Conservation (phyloP, 2,329 filamentous ascomycete species). For the Setomelanomma holmii region DNA sequence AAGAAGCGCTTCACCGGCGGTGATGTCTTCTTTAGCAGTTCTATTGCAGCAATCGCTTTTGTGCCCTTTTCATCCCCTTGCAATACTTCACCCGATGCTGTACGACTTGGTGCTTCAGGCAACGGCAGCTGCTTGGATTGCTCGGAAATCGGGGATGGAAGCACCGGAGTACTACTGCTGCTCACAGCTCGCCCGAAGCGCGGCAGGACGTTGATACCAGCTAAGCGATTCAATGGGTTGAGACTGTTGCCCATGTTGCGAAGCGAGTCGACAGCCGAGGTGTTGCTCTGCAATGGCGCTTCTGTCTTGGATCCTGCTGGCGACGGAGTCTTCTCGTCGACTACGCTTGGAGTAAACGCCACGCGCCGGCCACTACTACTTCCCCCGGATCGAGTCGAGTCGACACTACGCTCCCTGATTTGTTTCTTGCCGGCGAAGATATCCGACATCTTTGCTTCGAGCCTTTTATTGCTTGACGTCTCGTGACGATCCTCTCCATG, state of each 20-base stretch:
- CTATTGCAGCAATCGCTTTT: constrained; percentile 54
- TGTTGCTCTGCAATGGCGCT: constrained; percentile 38
- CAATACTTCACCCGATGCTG: constrained; percentile 27
- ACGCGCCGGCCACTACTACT: constrained; percentile 68
- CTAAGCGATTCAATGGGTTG: constrained; percentile 82
- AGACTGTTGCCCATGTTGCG: constrained; percentile 80
- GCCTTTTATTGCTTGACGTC: constrained; percentile 37
- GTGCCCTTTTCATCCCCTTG: constrained; percentile 41
- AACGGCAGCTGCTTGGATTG: constrained; percentile 35
- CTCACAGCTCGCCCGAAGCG: constrained; percentile 71
- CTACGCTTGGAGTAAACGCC: constrained; percentile 50
- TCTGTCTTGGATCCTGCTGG: constrained; percentile 35
- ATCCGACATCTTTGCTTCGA: constrained; percentile 69
- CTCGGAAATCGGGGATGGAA: constrained; percentile 48
- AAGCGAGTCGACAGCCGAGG: constrained; percentile 79
- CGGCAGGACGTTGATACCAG: constrained; percentile 75
- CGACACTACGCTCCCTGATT: constrained; percentile 75
- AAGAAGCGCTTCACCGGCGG: constrained; percentile 58
- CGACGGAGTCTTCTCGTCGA: constrained; percentile 32
- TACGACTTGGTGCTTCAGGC: constrained; percentile 22
- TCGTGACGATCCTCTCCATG: constrained; percentile 51
- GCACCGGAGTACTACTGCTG: constrained; percentile 48
- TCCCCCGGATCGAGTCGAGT: constrained; percentile 71
- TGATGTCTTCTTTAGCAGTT: constrained; percentile 53
- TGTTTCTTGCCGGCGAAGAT: constrained; percentile 72